Conservation (phyloP, 1,284 basidiomycete genomes). For the Cutaneotrichosporon daszewskae region DNA sequence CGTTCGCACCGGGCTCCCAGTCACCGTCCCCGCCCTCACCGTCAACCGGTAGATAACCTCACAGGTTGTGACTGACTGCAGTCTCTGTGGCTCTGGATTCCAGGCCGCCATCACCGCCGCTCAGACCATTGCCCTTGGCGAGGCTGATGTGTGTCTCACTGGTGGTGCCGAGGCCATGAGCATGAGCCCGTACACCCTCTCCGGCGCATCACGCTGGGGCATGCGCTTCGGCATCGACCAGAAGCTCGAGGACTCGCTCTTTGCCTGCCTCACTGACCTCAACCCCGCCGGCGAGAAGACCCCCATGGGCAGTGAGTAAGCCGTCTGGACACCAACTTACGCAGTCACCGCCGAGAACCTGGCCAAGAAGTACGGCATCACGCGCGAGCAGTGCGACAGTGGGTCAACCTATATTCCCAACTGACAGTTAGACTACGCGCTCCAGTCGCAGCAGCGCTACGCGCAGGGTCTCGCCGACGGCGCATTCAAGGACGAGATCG, state of each 20-base stretch:
- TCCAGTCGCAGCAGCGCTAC: constrained; percentile 54
- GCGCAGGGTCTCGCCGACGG: constrained; percentile 51
- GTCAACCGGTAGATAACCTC: constrained; percentile 52
- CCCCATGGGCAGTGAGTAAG: constrained; percentile 53
- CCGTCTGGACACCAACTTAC: too few species aligned
- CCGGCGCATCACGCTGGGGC: constrained; percentile 47
- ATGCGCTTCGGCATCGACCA: constrained; percentile 49
- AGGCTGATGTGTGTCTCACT: constrained; percentile 52
- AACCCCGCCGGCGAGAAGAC: constrained; percentile 48
- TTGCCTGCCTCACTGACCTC: constrained; percentile 52
- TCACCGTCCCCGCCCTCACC: constrained; percentile 53
- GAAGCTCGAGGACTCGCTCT: constrained; percentile 55
- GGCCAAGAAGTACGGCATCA: constrained; percentile 53
- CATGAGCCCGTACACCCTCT: constrained; percentile 51
- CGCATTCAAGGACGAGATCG: constrained; percentile 64
- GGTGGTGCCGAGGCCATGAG: constrained; percentile 56
- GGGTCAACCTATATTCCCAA: too few species aligned
- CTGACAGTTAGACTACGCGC: too few species aligned
- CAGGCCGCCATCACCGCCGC: constrained; percentile 54
- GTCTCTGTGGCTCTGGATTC: constrained; percentile 55
- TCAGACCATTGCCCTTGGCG: constrained; percentile 53
- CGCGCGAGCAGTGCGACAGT: constrained; percentile 53
- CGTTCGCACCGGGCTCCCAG: constrained; percentile 51
- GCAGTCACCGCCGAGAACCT: constrained; percentile 57
- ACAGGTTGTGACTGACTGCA: constrained; percentile 16